Evolutionary conservation across 768 basidiomycete species (phyloP).

Genomic region (Rhizopogon vinicolor): DNA sequence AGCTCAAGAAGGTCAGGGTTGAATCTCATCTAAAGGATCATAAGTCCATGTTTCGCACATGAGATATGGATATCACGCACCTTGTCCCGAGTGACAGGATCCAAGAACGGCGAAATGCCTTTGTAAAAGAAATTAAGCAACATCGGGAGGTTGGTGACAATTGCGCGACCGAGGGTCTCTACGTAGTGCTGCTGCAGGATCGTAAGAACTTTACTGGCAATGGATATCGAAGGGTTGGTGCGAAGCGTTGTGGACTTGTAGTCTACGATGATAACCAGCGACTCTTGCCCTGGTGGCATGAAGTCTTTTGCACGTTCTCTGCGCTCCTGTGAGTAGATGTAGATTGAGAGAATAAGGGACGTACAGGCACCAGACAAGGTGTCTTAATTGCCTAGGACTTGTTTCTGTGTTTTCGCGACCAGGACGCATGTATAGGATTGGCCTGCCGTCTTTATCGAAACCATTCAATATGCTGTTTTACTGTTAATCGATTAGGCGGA

Average conservation of each 20-base stretch:
- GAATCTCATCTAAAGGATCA: slow-evolving; percentile 65
- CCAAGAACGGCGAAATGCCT: slow-evolving; percentile 81
- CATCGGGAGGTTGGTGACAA: slow-evolving; percentile 77
- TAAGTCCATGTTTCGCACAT: neutral
- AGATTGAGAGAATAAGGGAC: slow-evolving; percentile 21
- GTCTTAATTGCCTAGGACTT: slow-evolving; percentile 72
- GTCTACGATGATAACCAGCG: slow-evolving; percentile 79
- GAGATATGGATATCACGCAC: slow-evolving; percentile 27
- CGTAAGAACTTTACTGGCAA: slow-evolving; percentile 70
- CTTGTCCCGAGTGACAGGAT: slow-evolving; percentile 88
- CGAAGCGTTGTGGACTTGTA: slow-evolving; percentile 79
- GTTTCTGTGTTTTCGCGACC: slow-evolving; percentile 82
- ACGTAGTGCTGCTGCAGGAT: slow-evolving; percentile 89
- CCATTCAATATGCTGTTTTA: slow-evolving; percentile 66
- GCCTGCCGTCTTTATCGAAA: slow-evolving; percentile 83
- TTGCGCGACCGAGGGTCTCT: slow-evolving; percentile 80
- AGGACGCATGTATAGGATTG: slow-evolving; percentile 85
- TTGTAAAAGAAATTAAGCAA: slow-evolving; percentile 77
- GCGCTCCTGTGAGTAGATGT: slow-evolving; percentile 5
- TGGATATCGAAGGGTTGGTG: slow-evolving; percentile 79
- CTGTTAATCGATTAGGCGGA: neutral
- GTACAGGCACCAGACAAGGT: slow-evolving; percentile 84
- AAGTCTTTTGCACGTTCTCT: slow-evolving; percentile 89
- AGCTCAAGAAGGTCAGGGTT: slow-evolving; percentile 80
- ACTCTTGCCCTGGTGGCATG: slow-evolving; percentile 82